Evolutionary conservation across 805 yeast species (phyloP).

Genomic region (Cyberlindnera euphorbiae): DNA sequence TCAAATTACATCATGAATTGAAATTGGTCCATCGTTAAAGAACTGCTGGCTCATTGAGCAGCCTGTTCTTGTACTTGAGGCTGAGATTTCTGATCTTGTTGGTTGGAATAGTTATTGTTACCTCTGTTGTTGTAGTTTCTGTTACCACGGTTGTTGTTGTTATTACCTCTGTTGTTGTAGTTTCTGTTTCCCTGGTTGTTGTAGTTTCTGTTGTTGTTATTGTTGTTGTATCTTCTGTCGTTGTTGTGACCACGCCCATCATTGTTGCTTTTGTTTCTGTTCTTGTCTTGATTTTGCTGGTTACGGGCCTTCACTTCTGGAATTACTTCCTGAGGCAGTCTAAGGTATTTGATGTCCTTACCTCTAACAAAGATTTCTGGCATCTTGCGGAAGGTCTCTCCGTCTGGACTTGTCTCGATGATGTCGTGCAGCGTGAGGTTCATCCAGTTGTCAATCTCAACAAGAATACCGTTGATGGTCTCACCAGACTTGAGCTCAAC

Average conservation of each 20-base stretch:
- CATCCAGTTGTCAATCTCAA: slow-evolving; percentile 94
- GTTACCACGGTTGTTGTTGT: slow-evolving; percentile 5
- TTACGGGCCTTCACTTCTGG: slow-evolving; percentile 70
- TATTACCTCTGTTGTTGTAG: slow-evolving; percentile 9
- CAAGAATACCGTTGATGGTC: slow-evolving; percentile 75
- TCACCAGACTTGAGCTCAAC: slow-evolving; percentile 93
- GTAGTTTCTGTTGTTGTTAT: slow-evolving; percentile 28
- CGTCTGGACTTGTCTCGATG: slow-evolving; percentile 57
- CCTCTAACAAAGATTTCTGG: slow-evolving; percentile 83
- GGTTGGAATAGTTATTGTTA: slow-evolving; percentile 2
- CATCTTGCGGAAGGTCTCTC: slow-evolving; percentile 55
- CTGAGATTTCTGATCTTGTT: slow-evolving; percentile 3
- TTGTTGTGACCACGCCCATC: slow-evolving; percentile 28
- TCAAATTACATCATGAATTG: too few relatives aligned
- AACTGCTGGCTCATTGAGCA: slow-evolving; percentile 1
- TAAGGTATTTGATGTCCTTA: slow-evolving; percentile 70
- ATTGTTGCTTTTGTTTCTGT: slow-evolving; percentile 40
- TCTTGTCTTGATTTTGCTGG: slow-evolving; percentile 40
- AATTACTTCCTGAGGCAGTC: slow-evolving; percentile 72
- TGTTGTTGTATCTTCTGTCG: slow-evolving; percentile 28
- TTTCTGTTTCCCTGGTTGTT: slow-evolving; percentile 17
- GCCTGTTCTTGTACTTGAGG: background rate
- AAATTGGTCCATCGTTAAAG: too few relatives aligned
- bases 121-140: slow-evolving; percentile 5
- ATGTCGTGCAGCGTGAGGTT: slow-evolving; percentile 80